Percentiles rank a stretch among this genome's conserved stretches.
phyloP scores from a whole-genome alignment of 139 green algal genomes.

The Chlamydomonas incerta region DNA sequence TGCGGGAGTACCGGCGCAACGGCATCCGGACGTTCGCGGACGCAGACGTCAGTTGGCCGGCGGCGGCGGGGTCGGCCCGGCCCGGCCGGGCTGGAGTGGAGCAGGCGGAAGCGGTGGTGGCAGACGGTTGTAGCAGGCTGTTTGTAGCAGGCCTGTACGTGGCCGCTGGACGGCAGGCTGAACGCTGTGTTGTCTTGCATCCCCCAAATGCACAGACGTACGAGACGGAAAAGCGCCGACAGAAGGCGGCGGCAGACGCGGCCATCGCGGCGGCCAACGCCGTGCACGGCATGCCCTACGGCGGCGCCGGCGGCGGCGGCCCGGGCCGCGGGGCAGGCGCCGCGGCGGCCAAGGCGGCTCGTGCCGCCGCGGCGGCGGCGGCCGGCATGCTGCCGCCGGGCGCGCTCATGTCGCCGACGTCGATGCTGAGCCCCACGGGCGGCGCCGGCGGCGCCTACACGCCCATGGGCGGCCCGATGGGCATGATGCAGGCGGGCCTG shows the following conservation, averaged over 20 bases:
- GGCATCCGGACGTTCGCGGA: slow-evolving; percentile 83
- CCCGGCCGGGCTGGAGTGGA: too few relatives aligned
- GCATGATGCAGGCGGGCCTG: neutral
- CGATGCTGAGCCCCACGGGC: neutral
- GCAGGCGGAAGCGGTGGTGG: neutral
- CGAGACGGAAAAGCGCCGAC: slow-evolving; percentile 65
- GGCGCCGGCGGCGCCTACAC: neutral
- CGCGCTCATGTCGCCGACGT: neutral
- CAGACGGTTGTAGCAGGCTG: neutral
- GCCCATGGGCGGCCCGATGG: neutral
- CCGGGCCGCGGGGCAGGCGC: neutral
- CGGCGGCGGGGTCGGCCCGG: neutral
- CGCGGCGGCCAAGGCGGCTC: neutral
- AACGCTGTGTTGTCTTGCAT: neutral
- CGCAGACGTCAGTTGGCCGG: slow-evolving; percentile 51
- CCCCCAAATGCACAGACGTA: slow-evolving; percentile 36
- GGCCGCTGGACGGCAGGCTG: neutral
- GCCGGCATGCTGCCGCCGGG: neutral
- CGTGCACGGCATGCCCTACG: slow-evolving; percentile 13
- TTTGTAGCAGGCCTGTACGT: neutral
- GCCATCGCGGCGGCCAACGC: slow-evolving; percentile 10
- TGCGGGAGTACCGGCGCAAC: slow-evolving; percentile 79
- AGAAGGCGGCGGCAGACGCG: slow-evolving; percentile 29
- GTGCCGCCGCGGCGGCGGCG: neutral
- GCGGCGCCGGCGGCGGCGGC: neutral